phyloP scores from a whole-genome alignment of 2,329 filamentous ascomycete genomes.

The Triangularia setosa region DNA sequence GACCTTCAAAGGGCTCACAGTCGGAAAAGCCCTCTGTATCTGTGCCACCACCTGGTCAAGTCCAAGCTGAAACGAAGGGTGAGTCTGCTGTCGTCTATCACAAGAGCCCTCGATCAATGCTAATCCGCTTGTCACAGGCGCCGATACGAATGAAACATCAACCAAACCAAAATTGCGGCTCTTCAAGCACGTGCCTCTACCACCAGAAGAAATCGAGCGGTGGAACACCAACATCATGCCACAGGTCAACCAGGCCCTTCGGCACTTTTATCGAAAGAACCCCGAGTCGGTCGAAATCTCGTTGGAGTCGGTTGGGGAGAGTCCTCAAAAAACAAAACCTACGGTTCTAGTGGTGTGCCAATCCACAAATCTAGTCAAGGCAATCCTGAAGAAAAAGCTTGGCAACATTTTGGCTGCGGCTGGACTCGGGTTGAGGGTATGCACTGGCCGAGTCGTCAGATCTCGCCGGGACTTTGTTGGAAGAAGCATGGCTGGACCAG shows the following conservation, averaged over 20 bases:
- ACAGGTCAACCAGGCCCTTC: constrained; percentile 67
- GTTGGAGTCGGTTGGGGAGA: constrained; percentile 69
- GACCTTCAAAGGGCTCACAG: constrained; percentile 22
- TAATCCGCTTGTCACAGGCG: neutral
- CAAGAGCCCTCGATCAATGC: neutral
- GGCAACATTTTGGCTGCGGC: constrained; percentile 56
- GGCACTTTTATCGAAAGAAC: constrained; percentile 67
- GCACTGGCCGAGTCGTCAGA: constrained; percentile 62
- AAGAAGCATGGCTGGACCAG: constrained; percentile 41
- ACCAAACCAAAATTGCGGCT: constrained; percentile 46
- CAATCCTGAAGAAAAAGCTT: constrained; percentile 66
- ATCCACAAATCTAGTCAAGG: constrained; percentile 68
- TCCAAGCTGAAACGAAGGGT: neutral
- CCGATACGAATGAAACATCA: constrained; percentile 14
- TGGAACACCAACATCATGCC: constrained; percentile 72
- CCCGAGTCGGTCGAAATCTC: constrained; percentile 76
- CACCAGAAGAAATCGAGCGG: constrained; percentile 60
- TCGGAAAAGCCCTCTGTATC: constrained; percentile 4
- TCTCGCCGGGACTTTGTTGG: constrained; percentile 47
- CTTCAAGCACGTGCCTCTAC: constrained; percentile 56
- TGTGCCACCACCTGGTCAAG: neutral
- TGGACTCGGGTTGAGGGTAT: constrained; percentile 66
- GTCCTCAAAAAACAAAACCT: constrained; percentile 60
- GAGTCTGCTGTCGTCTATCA: neutral
- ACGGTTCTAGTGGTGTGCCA: constrained; percentile 76